Evolutionary conservation across 106 monocot species (phyloP).

Genomic region (Triglochin maritima): DNA sequence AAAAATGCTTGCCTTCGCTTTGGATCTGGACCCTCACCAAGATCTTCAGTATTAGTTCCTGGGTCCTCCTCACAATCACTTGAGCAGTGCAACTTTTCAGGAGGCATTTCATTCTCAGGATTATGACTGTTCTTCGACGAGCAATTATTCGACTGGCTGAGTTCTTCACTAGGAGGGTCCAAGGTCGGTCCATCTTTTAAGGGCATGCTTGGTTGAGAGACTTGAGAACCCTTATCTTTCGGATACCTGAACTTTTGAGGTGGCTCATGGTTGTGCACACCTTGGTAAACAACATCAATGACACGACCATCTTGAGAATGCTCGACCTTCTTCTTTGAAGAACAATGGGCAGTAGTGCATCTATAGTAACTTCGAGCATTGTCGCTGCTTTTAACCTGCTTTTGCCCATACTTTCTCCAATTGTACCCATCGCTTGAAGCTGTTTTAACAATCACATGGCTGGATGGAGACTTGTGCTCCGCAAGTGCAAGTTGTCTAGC

Average conservation of each 20-base stretch:
- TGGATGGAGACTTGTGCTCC: constrained; percentile 17
- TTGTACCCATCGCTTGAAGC: constrained; percentile 48
- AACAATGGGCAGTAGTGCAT: constrained; percentile 48
- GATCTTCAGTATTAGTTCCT: constrained; percentile 29
- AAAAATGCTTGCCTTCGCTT: constrained; percentile 53
- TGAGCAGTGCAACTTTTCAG: constrained; percentile 57
- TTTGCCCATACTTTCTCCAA: constrained; percentile 81
- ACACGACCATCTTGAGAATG: constrained; percentile 53
- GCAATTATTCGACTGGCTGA: constrained; percentile 10
- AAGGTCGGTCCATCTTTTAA: constrained; percentile 15
- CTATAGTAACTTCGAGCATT: constrained; percentile 61
- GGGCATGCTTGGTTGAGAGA: constrained; percentile 7
- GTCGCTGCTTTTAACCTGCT: constrained; percentile 72
- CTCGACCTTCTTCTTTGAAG: constrained; percentile 72
- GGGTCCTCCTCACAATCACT: constrained; percentile 93
- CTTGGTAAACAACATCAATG: constrained; percentile 37
- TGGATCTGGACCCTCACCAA: constrained; percentile 38
- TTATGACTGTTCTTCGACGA: constrained; percentile 13
- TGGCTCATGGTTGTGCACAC: constrained; percentile 50
- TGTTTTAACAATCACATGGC: constrained; percentile 7
- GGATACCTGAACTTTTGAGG: constrained; percentile 36
- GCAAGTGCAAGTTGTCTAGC: neutral
- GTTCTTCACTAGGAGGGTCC: constrained; percentile 10
- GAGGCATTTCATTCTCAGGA: constrained; percentile 14
- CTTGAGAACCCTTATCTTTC: constrained; percentile 32